phyloP scores from a whole-genome alignment of 169 alveolate species.

The Eimeria acervulina region DNA sequence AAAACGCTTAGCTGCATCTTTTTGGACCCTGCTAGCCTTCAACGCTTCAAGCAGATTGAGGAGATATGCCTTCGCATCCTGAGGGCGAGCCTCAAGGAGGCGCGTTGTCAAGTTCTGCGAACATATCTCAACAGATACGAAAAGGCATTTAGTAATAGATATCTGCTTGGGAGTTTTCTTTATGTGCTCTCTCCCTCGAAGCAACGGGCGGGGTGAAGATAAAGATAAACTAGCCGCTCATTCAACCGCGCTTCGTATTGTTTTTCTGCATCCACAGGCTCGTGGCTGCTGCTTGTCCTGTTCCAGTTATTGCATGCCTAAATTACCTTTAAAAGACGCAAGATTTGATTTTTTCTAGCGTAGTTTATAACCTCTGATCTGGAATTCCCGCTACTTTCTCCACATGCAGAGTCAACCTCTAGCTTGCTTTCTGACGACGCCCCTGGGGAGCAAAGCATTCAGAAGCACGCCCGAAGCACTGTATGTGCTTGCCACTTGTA shows the following conservation, averaged over 20 bases:
- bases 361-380: constrained; percentile 12
- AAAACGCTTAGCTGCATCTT: background rate
- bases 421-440: constrained; percentile 6
- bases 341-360: background rate
- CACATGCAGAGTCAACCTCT: background rate
- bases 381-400: background rate
- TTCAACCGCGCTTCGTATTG: too few relatives aligned
- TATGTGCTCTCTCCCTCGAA: background rate
- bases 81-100: constrained; percentile 48
- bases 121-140: background rate
- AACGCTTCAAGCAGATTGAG: constrained; percentile 20
- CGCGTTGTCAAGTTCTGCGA: constrained; percentile 29
- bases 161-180: background rate
- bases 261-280: background rate
- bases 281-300: background rate
- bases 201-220: too few relatives aligned
- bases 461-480: background rate
- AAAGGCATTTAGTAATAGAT: background rate
- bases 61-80: constrained; percentile 40
- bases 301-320: background rate
- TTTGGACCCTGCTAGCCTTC: constrained; percentile 33
- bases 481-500: background rate
- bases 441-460: background rate
- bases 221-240: too few relatives aligned
- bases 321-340: constrained; percentile 44